phyloP scores from a whole-genome alignment of 208 protist species.

The Wallacemonas sp. region DNA sequence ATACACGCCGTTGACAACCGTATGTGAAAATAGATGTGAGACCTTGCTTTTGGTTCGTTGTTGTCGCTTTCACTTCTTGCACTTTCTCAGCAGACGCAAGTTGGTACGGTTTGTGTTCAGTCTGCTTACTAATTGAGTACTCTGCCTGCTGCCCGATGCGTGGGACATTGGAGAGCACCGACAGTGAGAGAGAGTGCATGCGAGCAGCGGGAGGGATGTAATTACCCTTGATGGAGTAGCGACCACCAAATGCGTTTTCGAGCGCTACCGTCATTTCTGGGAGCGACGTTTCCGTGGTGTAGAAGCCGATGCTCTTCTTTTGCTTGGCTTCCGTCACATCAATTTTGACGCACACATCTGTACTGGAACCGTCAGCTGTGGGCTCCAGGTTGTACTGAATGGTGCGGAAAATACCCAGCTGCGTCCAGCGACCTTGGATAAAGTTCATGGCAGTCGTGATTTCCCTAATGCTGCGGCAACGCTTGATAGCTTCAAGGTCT shows the following conservation, averaged over 20 bases:
- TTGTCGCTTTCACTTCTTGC: constrained; percentile 67
- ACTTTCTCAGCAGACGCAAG: constrained; percentile 62
- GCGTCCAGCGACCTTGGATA: constrained; percentile 53
- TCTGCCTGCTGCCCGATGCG: constrained; percentile 73
- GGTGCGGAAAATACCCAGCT: constrained; percentile 65
- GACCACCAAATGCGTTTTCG: constrained; percentile 72
- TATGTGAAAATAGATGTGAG: constrained; percentile 61
- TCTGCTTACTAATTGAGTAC: constrained; percentile 69
- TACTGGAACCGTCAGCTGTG: constrained; percentile 54
- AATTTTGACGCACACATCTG: constrained; percentile 79
- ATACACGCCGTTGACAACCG: constrained; percentile 66
- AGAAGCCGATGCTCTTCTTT: constrained; percentile 77
- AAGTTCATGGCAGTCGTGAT: constrained; percentile 51
- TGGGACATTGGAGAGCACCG: constrained; percentile 77
- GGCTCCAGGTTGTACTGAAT: constrained; percentile 87
- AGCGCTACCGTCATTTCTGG: constrained; percentile 75
- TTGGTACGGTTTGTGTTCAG: constrained; percentile 68
- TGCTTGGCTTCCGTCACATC: constrained; percentile 68
- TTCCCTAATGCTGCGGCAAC: constrained; percentile 59
- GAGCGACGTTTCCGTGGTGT: constrained; percentile 79
- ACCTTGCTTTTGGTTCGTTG: constrained; percentile 49
- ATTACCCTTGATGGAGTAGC: constrained; percentile 76
- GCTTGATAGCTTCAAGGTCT: constrained; percentile 77
- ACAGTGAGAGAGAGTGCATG: constrained; percentile 70
- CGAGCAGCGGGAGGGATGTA: constrained; percentile 82